Base-by-base conservation (phyloP, 2,329 filamentous ascomycete species). In the Triangularia verruculosa region DNA sequence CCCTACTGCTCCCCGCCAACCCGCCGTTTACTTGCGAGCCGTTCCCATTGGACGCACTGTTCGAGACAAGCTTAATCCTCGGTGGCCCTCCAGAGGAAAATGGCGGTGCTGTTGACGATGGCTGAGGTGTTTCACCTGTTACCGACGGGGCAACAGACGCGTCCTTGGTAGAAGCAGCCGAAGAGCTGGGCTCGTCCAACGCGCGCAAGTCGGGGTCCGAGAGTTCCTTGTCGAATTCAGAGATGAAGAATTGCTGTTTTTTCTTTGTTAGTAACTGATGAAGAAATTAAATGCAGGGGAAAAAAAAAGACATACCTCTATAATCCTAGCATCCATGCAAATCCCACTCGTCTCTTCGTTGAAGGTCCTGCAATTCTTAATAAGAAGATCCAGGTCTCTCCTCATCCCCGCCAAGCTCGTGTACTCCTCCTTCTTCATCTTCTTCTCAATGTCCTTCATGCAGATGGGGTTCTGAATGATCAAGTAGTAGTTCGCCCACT, bases 371-470 rank as follows among this genome's bases (percentile, higher is more conserved):
- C 94, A 97, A 76, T 99, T 99, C 74, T 85, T 87, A 75, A 93
- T 95, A 77, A 99, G 85, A 67, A 94, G 79, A 58, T 88, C 86
- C 67, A 99, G 88, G 73, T 99, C 96, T 69, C 86, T 87, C 61
- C 87, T 85, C 83, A 99, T 87, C 70, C 93, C 91, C 73, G 86
- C 87, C 65, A 97, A 78, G 72, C 85, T 90, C 70, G 86, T 87
- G 77, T 99, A 99, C 74, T 97, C 92, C 73, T 96, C 92, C 77
- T 92, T 94, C 81, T 97, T 97, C 79, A 99, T 97, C 82, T 92
- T 94, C 74, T 90, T 91, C 74, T 92, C 88, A 73, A 99, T 97
- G 75, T 93, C 89, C 70, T 97, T 95, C 90, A 98, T 97, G 73
- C 91, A 94, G 73, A 99, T 97, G 0, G 95, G 95, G 61, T 89